Evolutionary conservation across 306 rosid genomes (phyloP), one percentile per base, ranked within the genome.

Genomic region (Arachis hypogaea): DNA sequence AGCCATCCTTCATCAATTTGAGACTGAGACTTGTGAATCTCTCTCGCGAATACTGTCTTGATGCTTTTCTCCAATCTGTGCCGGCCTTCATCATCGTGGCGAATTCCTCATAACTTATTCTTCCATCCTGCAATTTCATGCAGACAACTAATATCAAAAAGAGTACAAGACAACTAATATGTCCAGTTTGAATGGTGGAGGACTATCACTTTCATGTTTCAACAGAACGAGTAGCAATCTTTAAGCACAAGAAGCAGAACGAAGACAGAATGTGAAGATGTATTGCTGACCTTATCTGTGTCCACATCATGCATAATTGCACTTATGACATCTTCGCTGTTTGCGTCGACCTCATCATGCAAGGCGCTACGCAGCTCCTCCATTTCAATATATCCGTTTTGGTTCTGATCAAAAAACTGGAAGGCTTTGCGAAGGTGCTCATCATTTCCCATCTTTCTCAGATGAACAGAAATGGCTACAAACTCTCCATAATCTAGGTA

Each of bases 31-130:
- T 92, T 5, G 81, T 90, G 77, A 94, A 94, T 86, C 93, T 88
- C 57, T 94, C 99, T 49, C 99, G 86, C 3, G 99, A 94, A 74
- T 92, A 94, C 81, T 94, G 97, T 77, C 97, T 89, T 63, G 99
- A 92, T 10, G 96, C 99, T 82, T 92, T 94, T 78, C 99, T 87
- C 99, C 99, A 94, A 79, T 94, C 97, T 43, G 99, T 94, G 11
- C 96, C 99, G 0, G 97, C 92, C 88, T 92, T 94, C 99, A 94
- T 94, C 99, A 94, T 94, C 7, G 93, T 28, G 1, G 92, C 80
- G 45, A 94, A 94, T 63, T 94, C 99, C 30, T 90, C 96, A 4
- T 83, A 92, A 83, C 97, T 94, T 83, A 94, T 94, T 73, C 59
- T 85, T 72, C 93, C 99, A 66, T 94, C 97, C 99, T 94, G 87